Evolutionary conservation across 2,329 filamentous ascomycete species (phyloP).

Genomic region (Sclerotiophoma versabilis): DNA sequence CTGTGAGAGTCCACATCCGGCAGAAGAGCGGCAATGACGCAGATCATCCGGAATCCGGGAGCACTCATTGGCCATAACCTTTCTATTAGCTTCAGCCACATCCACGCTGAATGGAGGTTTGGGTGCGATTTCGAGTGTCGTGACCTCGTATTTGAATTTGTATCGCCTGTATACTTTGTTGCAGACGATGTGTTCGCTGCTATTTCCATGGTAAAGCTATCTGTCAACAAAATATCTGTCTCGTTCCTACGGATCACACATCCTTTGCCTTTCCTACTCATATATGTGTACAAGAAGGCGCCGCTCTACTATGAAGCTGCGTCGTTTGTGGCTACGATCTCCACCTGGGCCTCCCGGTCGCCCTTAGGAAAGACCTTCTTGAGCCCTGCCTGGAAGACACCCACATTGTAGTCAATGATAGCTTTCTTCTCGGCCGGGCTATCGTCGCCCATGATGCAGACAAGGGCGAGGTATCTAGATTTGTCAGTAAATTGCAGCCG

Average conservation of each 20-base stretch:
- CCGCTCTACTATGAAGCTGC: conserved; percentile 11
- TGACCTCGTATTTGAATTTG: background rate
- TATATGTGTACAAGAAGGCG: background rate
- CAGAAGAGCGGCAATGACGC: conserved; percentile 13
- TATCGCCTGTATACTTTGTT: background rate
- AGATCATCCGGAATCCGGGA: conserved; percentile 9
- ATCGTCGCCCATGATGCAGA: conserved; percentile 84
- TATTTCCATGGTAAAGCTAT: background rate
- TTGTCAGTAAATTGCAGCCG: conserved; percentile 7
- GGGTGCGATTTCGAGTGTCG: background rate
- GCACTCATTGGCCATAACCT: conserved; percentile 2
- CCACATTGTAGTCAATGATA: conserved; percentile 85
- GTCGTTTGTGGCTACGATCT: conserved; percentile 33
- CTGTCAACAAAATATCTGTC: background rate
- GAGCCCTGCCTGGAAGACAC: conserved; percentile 79
- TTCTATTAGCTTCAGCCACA: conserved; percentile 6
- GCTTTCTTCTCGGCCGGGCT: conserved; percentile 84
- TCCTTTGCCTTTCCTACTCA: background rate
- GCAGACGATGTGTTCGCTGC: background rate
- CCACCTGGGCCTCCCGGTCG: conserved; percentile 36
- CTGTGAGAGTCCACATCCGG: conserved; percentile 13
- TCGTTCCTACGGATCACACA: background rate
- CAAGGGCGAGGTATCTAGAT: conserved; percentile 75
- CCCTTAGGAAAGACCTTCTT: conserved; percentile 74
- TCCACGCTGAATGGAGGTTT: conserved; percentile 12